A percentile compares a stretch with the other conserved stretches of the same genome.
phyloP scores from a whole-genome alignment of 371 early-diverging fungal species.

The Cokeromyces recurvatus region DNA sequence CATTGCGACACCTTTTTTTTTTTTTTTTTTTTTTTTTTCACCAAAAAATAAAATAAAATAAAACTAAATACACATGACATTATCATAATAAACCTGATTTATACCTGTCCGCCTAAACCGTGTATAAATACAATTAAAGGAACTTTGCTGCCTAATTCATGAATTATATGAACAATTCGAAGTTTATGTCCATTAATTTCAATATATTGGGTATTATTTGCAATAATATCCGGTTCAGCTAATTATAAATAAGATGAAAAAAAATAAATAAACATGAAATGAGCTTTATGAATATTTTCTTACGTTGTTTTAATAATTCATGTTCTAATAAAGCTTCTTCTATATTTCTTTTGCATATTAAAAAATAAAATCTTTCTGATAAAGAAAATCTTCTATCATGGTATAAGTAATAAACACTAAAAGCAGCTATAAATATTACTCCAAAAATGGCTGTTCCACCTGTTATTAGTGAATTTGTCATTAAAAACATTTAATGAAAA shows the following conservation, averaged over 20 bases:
- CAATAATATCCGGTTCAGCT: constrained; percentile 41
- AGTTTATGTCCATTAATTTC: constrained; percentile 52
- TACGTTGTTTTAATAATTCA: constrained; percentile 26
- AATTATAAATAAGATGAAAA: neutral
- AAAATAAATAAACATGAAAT: neutral
- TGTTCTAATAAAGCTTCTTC: constrained; percentile 32
- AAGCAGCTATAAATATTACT: neutral
- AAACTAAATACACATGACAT: too few relatives aligned
- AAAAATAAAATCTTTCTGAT: constrained; percentile 28
- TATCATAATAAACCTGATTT: too few relatives aligned
- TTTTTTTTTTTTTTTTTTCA: too few relatives aligned
- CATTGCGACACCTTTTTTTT: constrained; percentile 68
- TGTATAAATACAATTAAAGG: constrained; percentile 70
- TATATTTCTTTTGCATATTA: constrained; percentile 33
- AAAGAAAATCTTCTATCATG: constrained; percentile 9
- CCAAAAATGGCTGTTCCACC: neutral
- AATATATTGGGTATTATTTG: constrained; percentile 51
- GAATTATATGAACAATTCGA: constrained; percentile 64
- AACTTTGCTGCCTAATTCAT: constrained; percentile 61
- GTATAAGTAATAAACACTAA: constrained; percentile 7
- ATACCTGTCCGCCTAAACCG: constrained; percentile 71
- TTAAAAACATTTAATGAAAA: too few relatives aligned
- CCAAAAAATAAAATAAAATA: too few relatives aligned
- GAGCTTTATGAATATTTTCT: constrained; percentile 1
- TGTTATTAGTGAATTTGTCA: too few relatives aligned